A percentile compares a stretch with the other conserved stretches of the same genome.
Evolutionary conservation across 208 protist species (phyloP).

Genomic region (Angomonas ambiguus): DNA sequence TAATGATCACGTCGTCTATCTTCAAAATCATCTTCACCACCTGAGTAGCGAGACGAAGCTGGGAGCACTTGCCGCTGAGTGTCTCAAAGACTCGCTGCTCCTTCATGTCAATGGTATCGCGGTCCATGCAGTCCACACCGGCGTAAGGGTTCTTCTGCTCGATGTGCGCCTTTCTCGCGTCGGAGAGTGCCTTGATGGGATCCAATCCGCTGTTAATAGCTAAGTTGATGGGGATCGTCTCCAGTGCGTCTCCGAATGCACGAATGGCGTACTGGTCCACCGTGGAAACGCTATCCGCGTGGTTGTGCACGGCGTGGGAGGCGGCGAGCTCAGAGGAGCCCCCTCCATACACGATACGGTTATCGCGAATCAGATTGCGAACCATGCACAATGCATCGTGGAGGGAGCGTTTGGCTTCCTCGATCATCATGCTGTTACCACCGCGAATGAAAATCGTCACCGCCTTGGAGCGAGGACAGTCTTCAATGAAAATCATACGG

Average conservation of each 20-base stretch:
- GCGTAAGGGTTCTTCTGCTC: conserved; percentile 92
- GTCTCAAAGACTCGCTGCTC: conserved; percentile 98
- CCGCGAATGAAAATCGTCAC: conserved; percentile 99
- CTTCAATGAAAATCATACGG: conserved; percentile 99
- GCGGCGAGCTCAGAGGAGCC: conserved; percentile 98
- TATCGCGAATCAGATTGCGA: conserved; percentile 99
- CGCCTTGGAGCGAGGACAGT: conserved; percentile 97
- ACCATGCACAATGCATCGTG: conserved; percentile 99
- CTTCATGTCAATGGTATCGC: conserved; percentile 97
- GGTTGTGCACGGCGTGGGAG: conserved; percentile 90
- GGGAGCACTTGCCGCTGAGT: conserved; percentile 98
- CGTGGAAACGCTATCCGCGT: conserved; percentile 90
- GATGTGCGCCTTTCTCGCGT: conserved; percentile 95
- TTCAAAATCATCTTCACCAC: conserved; percentile 99
- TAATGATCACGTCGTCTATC: conserved; percentile 99
- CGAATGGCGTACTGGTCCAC: conserved; percentile 99
- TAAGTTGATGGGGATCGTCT: conserved; percentile 98
- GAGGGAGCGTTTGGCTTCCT: conserved; percentile 99
- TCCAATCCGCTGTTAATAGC: conserved; percentile 98
- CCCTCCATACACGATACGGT: conserved; percentile 99
- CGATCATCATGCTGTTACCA: conserved; percentile 99
- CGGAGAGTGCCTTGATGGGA: conserved; percentile 95
- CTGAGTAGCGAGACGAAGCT: conserved; percentile 99
- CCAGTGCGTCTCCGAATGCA: conserved; percentile 99
- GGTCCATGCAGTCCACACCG: conserved; percentile 98